Percentiles rank a stretch among this genome's conserved stretches.
Evolutionary conservation across 768 basidiomycete genomes (phyloP).

Genomic region (Agaricus subrufescens): DNA sequence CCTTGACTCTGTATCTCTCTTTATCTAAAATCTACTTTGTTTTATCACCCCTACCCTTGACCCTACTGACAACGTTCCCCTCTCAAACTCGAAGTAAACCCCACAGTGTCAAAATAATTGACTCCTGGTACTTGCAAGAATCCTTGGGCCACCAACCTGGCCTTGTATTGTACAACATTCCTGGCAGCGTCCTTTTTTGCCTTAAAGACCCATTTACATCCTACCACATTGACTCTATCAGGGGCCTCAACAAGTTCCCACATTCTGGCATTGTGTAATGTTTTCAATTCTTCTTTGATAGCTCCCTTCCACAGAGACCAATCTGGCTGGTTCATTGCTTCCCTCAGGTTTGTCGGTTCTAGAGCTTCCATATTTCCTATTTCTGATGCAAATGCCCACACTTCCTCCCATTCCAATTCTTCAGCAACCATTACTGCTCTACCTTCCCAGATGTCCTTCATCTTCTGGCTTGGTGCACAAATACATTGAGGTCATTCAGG

Average conservation of each 20-base stretch:
- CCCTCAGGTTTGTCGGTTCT: constrained; percentile 13
- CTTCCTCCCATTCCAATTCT: neutral
- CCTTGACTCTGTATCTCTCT: too few species aligned
- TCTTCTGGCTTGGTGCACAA: neutral
- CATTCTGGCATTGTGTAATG: constrained; percentile 17
- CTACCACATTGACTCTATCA: constrained; percentile 16
- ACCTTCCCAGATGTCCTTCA: neutral
- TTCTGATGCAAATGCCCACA: neutral
- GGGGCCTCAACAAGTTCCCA: constrained; percentile 21
- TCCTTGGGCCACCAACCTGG: neutral
- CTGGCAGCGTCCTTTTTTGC: constrained; percentile 29
- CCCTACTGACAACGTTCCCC: too few species aligned
- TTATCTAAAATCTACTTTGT: too few species aligned
- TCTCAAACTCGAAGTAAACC: too few species aligned
- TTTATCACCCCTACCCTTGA: too few species aligned
- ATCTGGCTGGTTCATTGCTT: constrained; percentile 14
- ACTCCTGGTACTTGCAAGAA: constrained; percentile 14
- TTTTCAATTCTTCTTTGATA: constrained; percentile 25
- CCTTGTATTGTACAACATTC: constrained; percentile 12
- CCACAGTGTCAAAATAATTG: constrained; percentile 19
- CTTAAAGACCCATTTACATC: constrained; percentile 29
- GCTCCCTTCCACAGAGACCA: constrained; percentile 21
- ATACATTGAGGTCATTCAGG: neutral
- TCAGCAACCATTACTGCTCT: neutral
- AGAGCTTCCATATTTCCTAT: constrained; percentile 13